Evolutionary conservation across 2,329 filamentous ascomycete genomes (phyloP), one percentile per base, ranked within the genome.

Genomic region (Fusarium redolens): DNA sequence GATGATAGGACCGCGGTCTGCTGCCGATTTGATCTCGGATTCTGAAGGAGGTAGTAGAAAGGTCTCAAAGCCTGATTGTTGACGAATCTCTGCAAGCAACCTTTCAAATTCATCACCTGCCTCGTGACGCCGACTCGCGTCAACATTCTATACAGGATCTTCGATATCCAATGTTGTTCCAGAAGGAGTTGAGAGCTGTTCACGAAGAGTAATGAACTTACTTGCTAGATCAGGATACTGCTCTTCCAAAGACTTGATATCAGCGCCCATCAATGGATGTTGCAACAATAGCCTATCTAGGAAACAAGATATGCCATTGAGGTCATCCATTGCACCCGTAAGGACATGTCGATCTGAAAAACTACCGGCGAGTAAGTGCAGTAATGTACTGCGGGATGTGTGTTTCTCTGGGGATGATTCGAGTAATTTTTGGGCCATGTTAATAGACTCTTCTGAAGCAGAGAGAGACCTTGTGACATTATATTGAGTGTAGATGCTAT

Each of bases 11-110:
- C 59, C 59, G 3, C 13, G 2, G 0, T 38, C 20, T 1, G 33
- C 41, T 0, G 52, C 52, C 1, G 4, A 7, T 5, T 12, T 47
- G 1, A 62, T 20, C 5, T 9, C 28, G 0, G 1, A 2, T 2
- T 58, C 51, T 4, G 31, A 38, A 4, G 51, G 51, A 0, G 40
- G 33, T 4, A 45, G 28, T 0, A 59, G 8, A 11, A 58, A 61
- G 5, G 55, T 7, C 2, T 45, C 33, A 5, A 59, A 62, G 0
- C n/a, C 25, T 13, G 7, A 2, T 18, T 62, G 1, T 1, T 33
- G 10, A 13, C 40, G n/a, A 17, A 61, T 47, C 4, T 58, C 40
- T 10, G 0, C 10, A 13, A 57, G 0, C 5, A 61, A 17, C 1
- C 5, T 8, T 14, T 61, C 33, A 18, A 61, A 25, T 7, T 33